phyloP scores from a whole-genome alignment of 345 rosid genomes.

The Corchorus olitorius region DNA sequence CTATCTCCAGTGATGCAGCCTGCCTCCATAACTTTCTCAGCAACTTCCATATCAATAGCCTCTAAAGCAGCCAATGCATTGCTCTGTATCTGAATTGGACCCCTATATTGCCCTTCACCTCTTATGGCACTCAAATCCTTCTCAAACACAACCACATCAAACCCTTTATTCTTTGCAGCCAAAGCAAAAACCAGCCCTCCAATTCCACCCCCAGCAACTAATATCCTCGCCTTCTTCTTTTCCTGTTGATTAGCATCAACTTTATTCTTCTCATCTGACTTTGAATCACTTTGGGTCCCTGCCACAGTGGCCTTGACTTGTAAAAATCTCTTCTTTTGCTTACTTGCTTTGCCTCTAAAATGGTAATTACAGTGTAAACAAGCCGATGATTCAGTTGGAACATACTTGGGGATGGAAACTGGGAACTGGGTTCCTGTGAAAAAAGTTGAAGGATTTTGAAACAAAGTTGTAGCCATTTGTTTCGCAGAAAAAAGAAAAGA shows the following conservation, averaged over 20 bases:
- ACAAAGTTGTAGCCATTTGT: slow-evolving; percentile 65
- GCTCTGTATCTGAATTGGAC: slow-evolving; percentile 95
- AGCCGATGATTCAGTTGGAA: slow-evolving; percentile 46
- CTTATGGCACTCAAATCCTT: slow-evolving; percentile 86
- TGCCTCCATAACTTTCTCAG: slow-evolving; percentile 78
- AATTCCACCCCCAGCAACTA: slow-evolving; percentile 94
- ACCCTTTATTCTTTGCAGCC: slow-evolving; percentile 88
- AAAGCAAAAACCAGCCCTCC: slow-evolving; percentile 87
- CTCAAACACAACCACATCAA: slow-evolving; percentile 87
- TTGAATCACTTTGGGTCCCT: slow-evolving; percentile 27
- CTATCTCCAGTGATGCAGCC: slow-evolving; percentile 96
- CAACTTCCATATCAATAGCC: slow-evolving; percentile 83
- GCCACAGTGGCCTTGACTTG: slow-evolving; percentile 48
- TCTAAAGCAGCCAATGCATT: slow-evolving; percentile 97
- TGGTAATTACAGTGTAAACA: slow-evolving; percentile 26
- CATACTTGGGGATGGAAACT: slow-evolving; percentile 32
- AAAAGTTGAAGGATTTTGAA: slow-evolving; percentile 50
- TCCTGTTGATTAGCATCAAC: slow-evolving; percentile 19
- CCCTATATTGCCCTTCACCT: slow-evolving; percentile 97
- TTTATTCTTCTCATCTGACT: not conserved
- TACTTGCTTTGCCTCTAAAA: slow-evolving; percentile 31
- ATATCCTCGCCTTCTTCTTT: slow-evolving; percentile 56
- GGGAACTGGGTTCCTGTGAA: slow-evolving; percentile 55
- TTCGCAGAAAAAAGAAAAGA: not conserved
- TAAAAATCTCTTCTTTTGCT: slow-evolving; percentile 23